Evolutionary conservation across 176 grass and related monocot species (phyloP).

Genomic region (Pharus latifolius): DNA sequence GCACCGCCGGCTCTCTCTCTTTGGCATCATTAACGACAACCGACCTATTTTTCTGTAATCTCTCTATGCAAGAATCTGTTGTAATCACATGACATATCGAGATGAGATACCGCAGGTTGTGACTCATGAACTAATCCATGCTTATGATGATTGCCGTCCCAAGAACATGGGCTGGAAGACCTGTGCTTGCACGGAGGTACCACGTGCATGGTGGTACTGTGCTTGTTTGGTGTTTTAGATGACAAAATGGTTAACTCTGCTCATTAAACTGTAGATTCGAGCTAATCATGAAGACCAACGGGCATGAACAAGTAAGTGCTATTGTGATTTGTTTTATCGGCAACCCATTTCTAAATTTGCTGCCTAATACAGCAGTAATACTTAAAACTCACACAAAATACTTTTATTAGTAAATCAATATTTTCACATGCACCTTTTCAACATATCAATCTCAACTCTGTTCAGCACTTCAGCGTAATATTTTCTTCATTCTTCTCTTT

Average conservation of each 20-base stretch:
- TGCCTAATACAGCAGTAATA: too few relatives aligned
- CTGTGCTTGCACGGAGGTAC: constrained; percentile 59
- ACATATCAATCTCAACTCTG: too few relatives aligned
- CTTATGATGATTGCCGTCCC: constrained; percentile 48
- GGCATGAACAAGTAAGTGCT: constrained; percentile 41
- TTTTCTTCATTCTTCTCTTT: too few relatives aligned
- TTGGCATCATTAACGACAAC: too few relatives aligned
- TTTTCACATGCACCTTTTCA: too few relatives aligned
- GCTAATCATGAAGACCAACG: constrained; percentile 51
- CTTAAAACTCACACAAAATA: too few relatives aligned
- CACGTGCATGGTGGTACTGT: background rate
- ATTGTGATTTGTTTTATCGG: too few relatives aligned
- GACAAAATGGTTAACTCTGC: background rate
- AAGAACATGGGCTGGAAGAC: constrained; percentile 47
- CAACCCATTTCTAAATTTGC: too few relatives aligned
- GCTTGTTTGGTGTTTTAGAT: too few relatives aligned
- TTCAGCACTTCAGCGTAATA: too few relatives aligned
- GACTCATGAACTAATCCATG: constrained; percentile 52
- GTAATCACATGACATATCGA: constrained; percentile 34
- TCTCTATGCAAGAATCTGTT: constrained; percentile 39
- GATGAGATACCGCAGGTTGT: constrained; percentile 49
- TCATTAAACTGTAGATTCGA: constrained; percentile 25
- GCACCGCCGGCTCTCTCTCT: too few relatives aligned
- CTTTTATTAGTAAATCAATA: too few relatives aligned
- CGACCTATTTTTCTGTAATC: background rate